Base-by-base conservation (phyloP, 2,329 filamentous ascomycete species). In the Calonectria pauciramosa region DNA sequence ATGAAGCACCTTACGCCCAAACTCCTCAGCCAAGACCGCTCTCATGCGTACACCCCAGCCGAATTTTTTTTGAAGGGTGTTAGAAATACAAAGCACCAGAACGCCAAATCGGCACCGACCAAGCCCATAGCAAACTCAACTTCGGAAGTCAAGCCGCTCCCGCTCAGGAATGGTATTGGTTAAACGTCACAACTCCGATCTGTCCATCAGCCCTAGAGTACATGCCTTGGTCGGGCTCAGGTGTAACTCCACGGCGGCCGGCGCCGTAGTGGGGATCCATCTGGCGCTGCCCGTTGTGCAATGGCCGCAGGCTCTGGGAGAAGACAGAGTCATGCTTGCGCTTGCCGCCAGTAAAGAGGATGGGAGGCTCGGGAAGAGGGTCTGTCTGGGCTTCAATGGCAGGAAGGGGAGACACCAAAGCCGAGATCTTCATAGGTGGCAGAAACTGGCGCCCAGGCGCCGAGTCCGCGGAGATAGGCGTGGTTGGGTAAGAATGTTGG, bases 231-330 rank as follows among this genome's bases (percentile, higher is more conserved):
- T 81, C 80, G 16, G 80, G 78, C 18, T 85, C 84, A 8, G 81
- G 78, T 26, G 74, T 79, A 16, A 80, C 51, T 10, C 82, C 77
- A 7, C 80, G 80, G 36, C 77, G 74, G 28, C 75, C 75, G 6
- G 69, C 66, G 26, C 78, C 73, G 44, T 81, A 80, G 72, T 86
- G 83, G 3, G 80, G 69, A 16, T 87, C 86, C 23, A 80, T 73
- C 66, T 85, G 85, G 34, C 86, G 82, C 74, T 85, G 82, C 4
- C 85, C 83, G 49, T 87, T 86, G 78, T 83, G 82, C 8, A 86
- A 80, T 2, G 84, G 80, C 26, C 81, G 78, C 4, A 74, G 75
- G 70, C 76, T 83, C 59, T 85, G 82, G 10, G 77, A 68, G 64
- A 86, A 86, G 70, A 84, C 83, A 14, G 73, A 74, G 56, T 85